Evolutionary conservation across 164 flowering plant genomes (phyloP), one percentile per base, ranked within the genome.

Genomic region (Dillenia suffruticosa): DNA sequence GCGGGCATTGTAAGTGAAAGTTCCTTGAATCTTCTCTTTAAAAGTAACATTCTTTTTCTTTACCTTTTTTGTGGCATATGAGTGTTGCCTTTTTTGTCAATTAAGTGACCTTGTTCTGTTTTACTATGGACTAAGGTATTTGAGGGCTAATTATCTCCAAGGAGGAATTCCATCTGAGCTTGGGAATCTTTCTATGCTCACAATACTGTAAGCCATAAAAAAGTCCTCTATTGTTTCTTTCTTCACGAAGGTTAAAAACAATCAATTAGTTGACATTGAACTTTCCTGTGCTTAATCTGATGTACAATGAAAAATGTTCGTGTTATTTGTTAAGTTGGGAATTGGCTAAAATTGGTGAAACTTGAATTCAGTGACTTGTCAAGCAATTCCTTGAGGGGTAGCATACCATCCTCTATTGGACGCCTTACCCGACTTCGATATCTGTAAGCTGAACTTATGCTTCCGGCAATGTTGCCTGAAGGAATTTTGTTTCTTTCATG

Each of bases 121-220:
- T 52, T 59, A 24, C 16, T 19, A 9, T n/a, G 24, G 50, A 16
- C 54, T 4, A 4, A 95, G 99, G 75, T 95, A 90, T 67, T 72
- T 95, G 77, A 84, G 91, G 72, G 89, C 82, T 52, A 95, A 92
- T 79, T 88, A 78, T 75, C 81, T 95, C n/a, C 90, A 92, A 78
- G 99, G 97, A 63, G 86, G 88, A 68, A 90, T 95, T 56, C 99
- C 99, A 11, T 63, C 85, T 52, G 81, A 80, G 67, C 74, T 95
- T 68, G 99, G 97, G 67, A 90, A 83, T 67, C 89, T 95, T 64
- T 75, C 91, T 10, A 56, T 58, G 53, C 88, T 95, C 53, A 83
- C 76, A 45, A 84, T 88, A 63, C 53, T 95, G 99, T 95, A 79
- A 82, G 85, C 7, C 40, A 32, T 32, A 32, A 32, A 32, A 32